phyloP scores from a whole-genome alignment of 2,329 filamentous ascomycete genomes.

The Xylaria sp. region DNA sequence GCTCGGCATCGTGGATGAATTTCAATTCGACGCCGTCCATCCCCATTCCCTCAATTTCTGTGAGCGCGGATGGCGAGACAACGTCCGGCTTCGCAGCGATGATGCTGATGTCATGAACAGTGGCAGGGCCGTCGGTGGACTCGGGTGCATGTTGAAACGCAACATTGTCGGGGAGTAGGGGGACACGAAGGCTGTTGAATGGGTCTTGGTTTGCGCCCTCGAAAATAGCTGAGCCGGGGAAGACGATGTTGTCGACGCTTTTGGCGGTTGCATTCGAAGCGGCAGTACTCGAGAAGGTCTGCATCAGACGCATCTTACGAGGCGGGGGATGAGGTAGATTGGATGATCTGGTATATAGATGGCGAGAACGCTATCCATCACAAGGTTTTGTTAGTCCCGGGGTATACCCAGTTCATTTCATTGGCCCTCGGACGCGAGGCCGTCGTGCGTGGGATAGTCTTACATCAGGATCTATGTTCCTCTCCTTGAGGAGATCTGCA shows the following conservation, averaged over 20 bases:
- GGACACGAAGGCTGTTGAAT: slow-evolving; percentile 61
- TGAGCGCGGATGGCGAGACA: slow-evolving; percentile 61
- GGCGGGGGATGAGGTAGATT: slow-evolving; percentile 50
- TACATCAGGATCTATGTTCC: slow-evolving; percentile 49
- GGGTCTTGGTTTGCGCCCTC: slow-evolving; percentile 45
- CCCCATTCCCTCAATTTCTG: slow-evolving; percentile 67
- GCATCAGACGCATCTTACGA: slow-evolving; percentile 68
- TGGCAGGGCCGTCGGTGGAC: slow-evolving; percentile 54
- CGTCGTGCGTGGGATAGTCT: slow-evolving; percentile 27
- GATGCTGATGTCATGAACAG: slow-evolving; percentile 61
- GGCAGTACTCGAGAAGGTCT: slow-evolving; percentile 66
- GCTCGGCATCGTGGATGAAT: slow-evolving; percentile 56
- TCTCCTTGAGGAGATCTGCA: slow-evolving; percentile 50
- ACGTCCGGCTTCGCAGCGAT: slow-evolving; percentile 67
- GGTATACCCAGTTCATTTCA: not conserved
- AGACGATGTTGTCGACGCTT: slow-evolving; percentile 63
- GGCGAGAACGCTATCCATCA: slow-evolving; percentile 44
- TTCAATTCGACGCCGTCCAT: slow-evolving; percentile 67
- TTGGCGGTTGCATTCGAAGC: slow-evolving; percentile 47
- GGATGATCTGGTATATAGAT: slow-evolving; percentile 50
- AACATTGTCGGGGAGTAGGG: slow-evolving; percentile 70
- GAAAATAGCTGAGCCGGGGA: slow-evolving; percentile 58
- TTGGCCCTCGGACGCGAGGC: slow-evolving; percentile 1
- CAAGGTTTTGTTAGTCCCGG: slow-evolving; percentile 42
- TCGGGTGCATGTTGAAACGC: slow-evolving; percentile 57